These are phyloP conservation scores for Aspergillus sclerotioniger DNA, from an alignment of 495 filamentous ascomycete genomes.

Conservation along the genomic window DNA sequence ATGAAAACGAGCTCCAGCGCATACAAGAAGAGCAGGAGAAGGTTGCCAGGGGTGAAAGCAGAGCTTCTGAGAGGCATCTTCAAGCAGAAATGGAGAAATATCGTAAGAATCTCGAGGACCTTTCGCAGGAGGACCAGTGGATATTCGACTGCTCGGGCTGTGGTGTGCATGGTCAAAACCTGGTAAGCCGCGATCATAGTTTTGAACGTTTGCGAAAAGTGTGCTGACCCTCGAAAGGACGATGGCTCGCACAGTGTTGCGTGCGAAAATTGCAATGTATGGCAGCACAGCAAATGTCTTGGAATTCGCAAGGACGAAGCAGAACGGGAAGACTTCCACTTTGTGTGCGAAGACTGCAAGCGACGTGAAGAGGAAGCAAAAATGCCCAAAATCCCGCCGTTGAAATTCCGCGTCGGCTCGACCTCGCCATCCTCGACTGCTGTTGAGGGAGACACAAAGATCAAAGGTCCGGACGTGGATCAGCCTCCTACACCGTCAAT, in stretches of 20 bases:
- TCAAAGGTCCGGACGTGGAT: not conserved
- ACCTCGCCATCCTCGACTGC: constrained; percentile 39
- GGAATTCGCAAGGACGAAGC: constrained; percentile 73
- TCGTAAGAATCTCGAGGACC: constrained; percentile 66
- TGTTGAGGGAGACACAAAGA: constrained; percentile 21
- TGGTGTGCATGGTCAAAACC: constrained; percentile 79
- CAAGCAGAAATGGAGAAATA: constrained; percentile 75
- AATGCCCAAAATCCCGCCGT: constrained; percentile 65
- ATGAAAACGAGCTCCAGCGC: constrained; percentile 78
- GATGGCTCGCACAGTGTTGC: constrained; percentile 90
- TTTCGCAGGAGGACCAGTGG: constrained; percentile 83
- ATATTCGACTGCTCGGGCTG: constrained; percentile 89
- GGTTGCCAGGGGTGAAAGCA: constrained; percentile 57
- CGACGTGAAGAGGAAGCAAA: constrained; percentile 62
- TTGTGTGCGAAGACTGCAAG: constrained; percentile 78
- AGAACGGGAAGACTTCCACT: constrained; percentile 83
- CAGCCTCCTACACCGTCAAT: constrained; percentile 22
- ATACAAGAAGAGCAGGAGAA: constrained; percentile 76
- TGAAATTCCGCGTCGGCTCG: constrained; percentile 61
- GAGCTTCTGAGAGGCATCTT: constrained; percentile 74
- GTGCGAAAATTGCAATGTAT: constrained; percentile 93
- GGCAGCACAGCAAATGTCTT: constrained; percentile 93
- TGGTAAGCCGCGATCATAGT: constrained; percentile 42
- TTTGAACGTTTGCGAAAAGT: not conserved
- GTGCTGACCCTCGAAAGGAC: constrained; percentile 52